Evolutionary conservation across 2,329 filamentous ascomycete genomes (phyloP), one percentile per base, ranked within the genome.

Genomic region (Cercospora janseana): DNA sequence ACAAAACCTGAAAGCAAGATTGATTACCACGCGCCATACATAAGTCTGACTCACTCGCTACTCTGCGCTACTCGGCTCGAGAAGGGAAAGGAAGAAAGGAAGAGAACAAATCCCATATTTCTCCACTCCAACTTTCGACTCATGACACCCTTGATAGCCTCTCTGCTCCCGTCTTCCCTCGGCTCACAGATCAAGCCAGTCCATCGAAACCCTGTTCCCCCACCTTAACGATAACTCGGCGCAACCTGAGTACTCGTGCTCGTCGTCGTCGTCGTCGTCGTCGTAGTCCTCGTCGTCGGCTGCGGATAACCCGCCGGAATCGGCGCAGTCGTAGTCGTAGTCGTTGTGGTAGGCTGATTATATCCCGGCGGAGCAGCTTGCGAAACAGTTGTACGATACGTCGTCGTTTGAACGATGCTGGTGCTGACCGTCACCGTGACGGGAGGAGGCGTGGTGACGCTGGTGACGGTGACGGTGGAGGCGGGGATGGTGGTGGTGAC

Each of bases 401-500:
- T 44, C 10, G 35, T 40, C n/a, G 35, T 40, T 4, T 40, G 35
- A 6, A 40, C 8, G 10, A 40, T 40, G 16, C 35, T 40, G 20
- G 35, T 40, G 35, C 35, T 31, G 41, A 44, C 41, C 23, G 41
- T 44, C 0, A 44, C 41, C 1, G 41, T 44, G 2, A 44, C 41
- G 3, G 41, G 27, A 5, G 41, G 27, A 21, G 41, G 41, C 15
- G 41, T 44, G 3, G 27, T 32, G 24, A 20, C 21, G 41, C 27
- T 44, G 2, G 41, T 44, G 9, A 44, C 41, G 9, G 41, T 44
- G 41, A 44, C 26, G 10, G 26, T 44, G 10, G 41, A 44, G 15
- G 26, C 41, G 26, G 41, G 27, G 26, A 21, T 13, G 15, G 41
- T 44, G 12, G 18, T 18, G 5, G 41, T 44, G 10, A 44, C 26